Base-by-base conservation (phyloP, 1,139 yeast genomes). In the Nakaseomyces bracarensis region DNA sequence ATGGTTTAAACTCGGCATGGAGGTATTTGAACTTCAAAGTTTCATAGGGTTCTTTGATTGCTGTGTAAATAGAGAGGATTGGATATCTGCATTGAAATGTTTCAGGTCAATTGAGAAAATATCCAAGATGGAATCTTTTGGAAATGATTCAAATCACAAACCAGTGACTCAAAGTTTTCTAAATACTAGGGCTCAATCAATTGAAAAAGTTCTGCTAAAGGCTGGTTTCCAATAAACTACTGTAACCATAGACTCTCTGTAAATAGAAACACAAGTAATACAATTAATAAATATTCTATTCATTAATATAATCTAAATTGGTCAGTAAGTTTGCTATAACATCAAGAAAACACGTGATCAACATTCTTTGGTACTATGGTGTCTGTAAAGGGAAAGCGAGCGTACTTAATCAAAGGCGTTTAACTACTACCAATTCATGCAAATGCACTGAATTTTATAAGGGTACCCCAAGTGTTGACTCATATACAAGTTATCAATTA, bases 1-100 rank as follows among this genome's bases (percentile, higher is more conserved):
- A 55, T 89, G 96, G 96, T 86, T 87, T 64, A 75, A 74, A 51
- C 64, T 87, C 37, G 97, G 96, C 0, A 70, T 75, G 29, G 91
- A 83, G 47, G 66, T 83, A 2, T 68, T 76, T 36, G 74, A 70
- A 40, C 44, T 67, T 4, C 71, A 77, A 31, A 84, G 93, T 53
- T 66, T 77, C 51, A 69, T 86, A 40, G 96, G 96, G 0, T 69
- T 77, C 45, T 82, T 86, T 56, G 96, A 87, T 43, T 61, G 65
- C 40, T 51, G 51, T 21, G 36, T 33, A 2, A 4, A 16, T n/a
- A 5, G 8, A 8, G 19, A 33, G 14, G 36, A 33, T 18, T 33
- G 36, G 36, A 5, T 10, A 4, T 20, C 36, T 21, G 36, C 36
- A 7, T 18, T 20, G 2, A 33, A 21, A 21, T 33, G 36, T 18